A percentile compares a stretch with the other conserved stretches of the same genome.
Conservation (phyloP, 1,139 yeast genomes). For the Martiniozyma asiatica region DNA sequence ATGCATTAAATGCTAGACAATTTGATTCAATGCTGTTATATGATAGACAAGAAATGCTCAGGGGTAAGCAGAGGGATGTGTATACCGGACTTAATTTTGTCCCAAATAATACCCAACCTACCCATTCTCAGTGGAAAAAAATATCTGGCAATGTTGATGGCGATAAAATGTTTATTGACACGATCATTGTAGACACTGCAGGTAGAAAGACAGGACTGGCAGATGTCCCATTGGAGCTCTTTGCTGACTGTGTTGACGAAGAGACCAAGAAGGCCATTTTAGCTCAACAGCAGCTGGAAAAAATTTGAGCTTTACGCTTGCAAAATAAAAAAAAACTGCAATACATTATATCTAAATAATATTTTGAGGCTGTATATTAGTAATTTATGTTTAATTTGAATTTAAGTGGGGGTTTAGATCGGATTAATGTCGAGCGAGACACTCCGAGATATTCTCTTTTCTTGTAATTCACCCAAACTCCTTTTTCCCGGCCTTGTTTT, state of each 20-base stretch:
- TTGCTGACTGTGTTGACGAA: slow-evolving; percentile 45
- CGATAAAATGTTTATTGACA: slow-evolving; percentile 35
- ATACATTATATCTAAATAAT: not conserved
- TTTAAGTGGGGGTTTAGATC: no score
- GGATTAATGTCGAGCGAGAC: no score
- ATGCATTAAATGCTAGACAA: slow-evolving; percentile 63
- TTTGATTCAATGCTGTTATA: slow-evolving; percentile 54
- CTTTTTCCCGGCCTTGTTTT: no score
- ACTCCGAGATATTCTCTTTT: no score
- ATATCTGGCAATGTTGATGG: slow-evolving; percentile 15
- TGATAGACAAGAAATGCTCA: slow-evolving; percentile 44
- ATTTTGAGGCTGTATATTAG: no score
- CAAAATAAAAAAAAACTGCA: no score
- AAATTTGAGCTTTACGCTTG: no score
- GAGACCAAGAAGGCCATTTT: slow-evolving; percentile 49
- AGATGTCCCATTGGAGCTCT: slow-evolving; percentile 44
- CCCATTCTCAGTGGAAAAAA: slow-evolving; percentile 27
- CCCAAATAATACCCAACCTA: slow-evolving; percentile 71
- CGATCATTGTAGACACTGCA: slow-evolving; percentile 32
- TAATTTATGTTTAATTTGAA: no score
- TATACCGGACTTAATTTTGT: slow-evolving; percentile 71
- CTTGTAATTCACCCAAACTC: no score
- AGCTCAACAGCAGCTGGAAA: slow-evolving; percentile 52
- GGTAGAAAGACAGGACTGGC: slow-evolving; percentile 51
- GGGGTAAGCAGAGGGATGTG: slow-evolving; percentile 58